phyloP scores from a whole-genome alignment of 164 flowering plant genomes.

The Sedum album region DNA sequence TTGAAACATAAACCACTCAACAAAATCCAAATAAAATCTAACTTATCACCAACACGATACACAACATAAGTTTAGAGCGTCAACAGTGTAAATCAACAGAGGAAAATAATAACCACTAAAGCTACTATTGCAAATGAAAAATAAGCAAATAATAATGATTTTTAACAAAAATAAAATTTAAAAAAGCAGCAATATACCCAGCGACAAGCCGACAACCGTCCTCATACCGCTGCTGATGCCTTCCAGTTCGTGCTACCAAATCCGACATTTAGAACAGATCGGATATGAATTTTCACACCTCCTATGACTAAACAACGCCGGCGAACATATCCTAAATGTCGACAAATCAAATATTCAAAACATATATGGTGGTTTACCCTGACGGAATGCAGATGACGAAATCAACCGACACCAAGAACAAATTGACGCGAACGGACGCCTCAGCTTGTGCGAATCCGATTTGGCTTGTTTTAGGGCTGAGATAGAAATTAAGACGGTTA shows the following conservation, averaged over 20 bases:
- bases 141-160: too few species aligned
- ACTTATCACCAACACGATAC: too few species aligned
- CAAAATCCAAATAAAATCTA: too few species aligned
- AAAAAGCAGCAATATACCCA: slow-evolving; percentile 33
- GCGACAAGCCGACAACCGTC: slow-evolving; percentile 78
- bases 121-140: too few species aligned
- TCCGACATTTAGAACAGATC: slow-evolving; percentile 55
- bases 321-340: neutral
- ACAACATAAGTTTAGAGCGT: too few species aligned
- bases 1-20: too few species aligned
- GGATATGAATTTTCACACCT: too few species aligned
- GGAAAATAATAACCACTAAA: too few species aligned
- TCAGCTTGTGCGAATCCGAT: neutral
- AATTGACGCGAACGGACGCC: too few species aligned
- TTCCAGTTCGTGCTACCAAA: slow-evolving; percentile 86
- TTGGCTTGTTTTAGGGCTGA: slow-evolving; percentile 3
- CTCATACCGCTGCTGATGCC: slow-evolving; percentile 76
- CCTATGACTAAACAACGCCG: neutral
- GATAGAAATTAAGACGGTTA: neutral
- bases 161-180: neutral
- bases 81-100: too few species aligned
- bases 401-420: too few species aligned
- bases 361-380: neutral
- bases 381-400: neutral
- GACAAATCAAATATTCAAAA: neutral